Percentiles rank a stretch among this genome's conserved stretches.
Conservation (phyloP, 768 basidiomycete genomes). For the Agrocybe praecox region DNA sequence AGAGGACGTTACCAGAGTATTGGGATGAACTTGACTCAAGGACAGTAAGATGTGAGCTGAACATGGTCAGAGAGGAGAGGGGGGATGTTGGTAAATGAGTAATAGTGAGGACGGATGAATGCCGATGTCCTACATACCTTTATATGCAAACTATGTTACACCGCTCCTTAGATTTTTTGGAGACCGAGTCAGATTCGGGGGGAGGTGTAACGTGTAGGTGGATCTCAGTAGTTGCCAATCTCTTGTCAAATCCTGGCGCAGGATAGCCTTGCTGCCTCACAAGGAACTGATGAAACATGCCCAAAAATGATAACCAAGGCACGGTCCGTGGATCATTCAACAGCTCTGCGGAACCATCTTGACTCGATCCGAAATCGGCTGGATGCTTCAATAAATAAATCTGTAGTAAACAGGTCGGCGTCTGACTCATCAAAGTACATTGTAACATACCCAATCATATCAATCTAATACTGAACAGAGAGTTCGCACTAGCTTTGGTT, state of each 20-base stretch:
- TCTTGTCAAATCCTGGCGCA: constrained; percentile 31
- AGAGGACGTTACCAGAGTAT: constrained; percentile 54
- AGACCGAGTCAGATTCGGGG: constrained; percentile 37
- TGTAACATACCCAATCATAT: constrained; percentile 6
- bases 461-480: constrained; percentile 1
- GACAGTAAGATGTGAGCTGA: constrained; percentile 62
- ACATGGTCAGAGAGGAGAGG: constrained; percentile 31
- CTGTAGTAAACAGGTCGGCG: constrained; percentile 20
- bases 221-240: constrained; percentile 30
- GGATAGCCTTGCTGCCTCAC: constrained; percentile 31
- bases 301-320: constrained; percentile 27
- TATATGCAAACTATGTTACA: constrained; percentile 21
- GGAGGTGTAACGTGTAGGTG: constrained; percentile 26
- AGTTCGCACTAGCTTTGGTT: constrained; percentile 4
- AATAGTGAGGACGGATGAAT: constrained; percentile 15
- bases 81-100: constrained; percentile 11
- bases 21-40: constrained; percentile 57
- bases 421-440: constrained; percentile 30
- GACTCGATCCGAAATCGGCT: constrained; percentile 34
- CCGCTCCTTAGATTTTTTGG: constrained; percentile 22
- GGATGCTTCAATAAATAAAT: constrained; percentile 9
- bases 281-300: constrained; percentile 34
- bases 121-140: constrained; percentile 10
- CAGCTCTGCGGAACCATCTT: constrained; percentile 33
- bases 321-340: constrained; percentile 37